Evolutionary conservation across 2,329 filamentous ascomycete genomes (phyloP).

Genomic region (Talaromyces atroroseus): DNA sequence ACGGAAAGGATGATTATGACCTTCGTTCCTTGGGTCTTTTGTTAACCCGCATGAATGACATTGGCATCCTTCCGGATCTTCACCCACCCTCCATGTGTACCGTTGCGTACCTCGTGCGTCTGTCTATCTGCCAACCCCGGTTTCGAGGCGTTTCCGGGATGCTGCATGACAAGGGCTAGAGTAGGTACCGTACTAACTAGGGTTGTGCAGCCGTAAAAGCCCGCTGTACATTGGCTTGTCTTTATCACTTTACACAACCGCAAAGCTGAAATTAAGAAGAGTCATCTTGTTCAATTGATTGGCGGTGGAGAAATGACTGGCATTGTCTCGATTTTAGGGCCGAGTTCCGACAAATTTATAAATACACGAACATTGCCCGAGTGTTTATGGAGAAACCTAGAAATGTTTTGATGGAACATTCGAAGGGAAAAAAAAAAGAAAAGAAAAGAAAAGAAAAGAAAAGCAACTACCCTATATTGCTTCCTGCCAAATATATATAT

Average conservation of each 20-base stretch:
- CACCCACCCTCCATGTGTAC: conserved; percentile 1
- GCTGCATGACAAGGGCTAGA: background rate
- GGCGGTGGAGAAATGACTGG: background rate
- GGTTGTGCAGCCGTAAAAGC: conserved; percentile 4
- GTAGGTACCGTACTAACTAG: background rate
- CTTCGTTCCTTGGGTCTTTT: background rate
- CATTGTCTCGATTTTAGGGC: background rate
- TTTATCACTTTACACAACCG: conserved; percentile 5
- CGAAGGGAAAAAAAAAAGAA: background rate
- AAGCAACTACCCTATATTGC: background rate
- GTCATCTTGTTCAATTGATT: conserved; percentile 2
- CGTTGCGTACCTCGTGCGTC: background rate
- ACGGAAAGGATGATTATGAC: background rate
- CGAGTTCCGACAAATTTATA: background rate
- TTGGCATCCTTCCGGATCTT: background rate
- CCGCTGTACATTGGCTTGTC: background rate
- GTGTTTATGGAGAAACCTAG: background rate
- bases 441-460: background rate
- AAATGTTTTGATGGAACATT: background rate
- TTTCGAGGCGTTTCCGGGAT: background rate
- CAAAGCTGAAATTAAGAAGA: conserved; percentile 6
- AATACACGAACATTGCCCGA: background rate
- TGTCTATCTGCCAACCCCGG: background rate
- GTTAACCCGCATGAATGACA: background rate
- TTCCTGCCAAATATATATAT: background rate